Percentiles rank a stretch among this genome's conserved stretches.
phyloP scores from a whole-genome alignment of 192 early-diverging fungal species.

The Backusella psychrophila region DNA sequence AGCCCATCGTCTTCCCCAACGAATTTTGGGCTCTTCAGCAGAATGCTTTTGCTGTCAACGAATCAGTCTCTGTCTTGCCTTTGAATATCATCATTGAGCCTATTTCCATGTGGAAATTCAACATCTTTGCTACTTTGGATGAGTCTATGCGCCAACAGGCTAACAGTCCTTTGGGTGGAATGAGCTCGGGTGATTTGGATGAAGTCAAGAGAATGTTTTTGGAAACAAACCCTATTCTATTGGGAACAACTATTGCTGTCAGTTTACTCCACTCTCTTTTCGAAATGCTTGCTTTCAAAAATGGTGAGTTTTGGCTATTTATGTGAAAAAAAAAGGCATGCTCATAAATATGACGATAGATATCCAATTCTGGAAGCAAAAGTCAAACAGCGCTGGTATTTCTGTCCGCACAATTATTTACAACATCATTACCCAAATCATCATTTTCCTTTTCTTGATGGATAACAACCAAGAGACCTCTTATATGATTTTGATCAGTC shows the following conservation, averaged over 20 bases:
- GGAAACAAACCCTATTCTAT: constrained; percentile 85
- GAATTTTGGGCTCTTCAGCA: constrained; percentile 82
- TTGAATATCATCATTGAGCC: constrained; percentile 63
- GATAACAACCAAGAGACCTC: constrained; percentile 81
- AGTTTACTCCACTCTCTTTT: constrained; percentile 81
- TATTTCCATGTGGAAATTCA: constrained; percentile 71
- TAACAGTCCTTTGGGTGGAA: constrained; percentile 51
- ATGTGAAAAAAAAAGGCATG: not conserved
- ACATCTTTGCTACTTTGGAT: constrained; percentile 50
- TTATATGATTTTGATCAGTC: constrained; percentile 83
- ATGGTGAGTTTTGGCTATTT: constrained; percentile 52
- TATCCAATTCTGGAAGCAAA: constrained; percentile 86
- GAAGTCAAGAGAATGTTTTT: constrained; percentile 88
- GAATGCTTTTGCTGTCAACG: constrained; percentile 67
- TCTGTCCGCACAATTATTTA: constrained; percentile 78
- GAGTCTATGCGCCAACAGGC: constrained; percentile 67
- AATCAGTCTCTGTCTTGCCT: constrained; percentile 68
- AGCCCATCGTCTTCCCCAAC: constrained; percentile 71
- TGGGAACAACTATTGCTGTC: constrained; percentile 74
- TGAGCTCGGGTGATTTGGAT: constrained; percentile 59
- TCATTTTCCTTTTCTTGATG: constrained; percentile 85
- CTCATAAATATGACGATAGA: constrained; percentile 47
- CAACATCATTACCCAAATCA: constrained; percentile 80
- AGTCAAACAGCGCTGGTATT: constrained; percentile 78
- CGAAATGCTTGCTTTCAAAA: constrained; percentile 94